These are phyloP conservation scores for Basidiobolus meristosporus DNA, from an alignment of 371 early-diverging fungal species.

Conservation along the genomic window DNA sequence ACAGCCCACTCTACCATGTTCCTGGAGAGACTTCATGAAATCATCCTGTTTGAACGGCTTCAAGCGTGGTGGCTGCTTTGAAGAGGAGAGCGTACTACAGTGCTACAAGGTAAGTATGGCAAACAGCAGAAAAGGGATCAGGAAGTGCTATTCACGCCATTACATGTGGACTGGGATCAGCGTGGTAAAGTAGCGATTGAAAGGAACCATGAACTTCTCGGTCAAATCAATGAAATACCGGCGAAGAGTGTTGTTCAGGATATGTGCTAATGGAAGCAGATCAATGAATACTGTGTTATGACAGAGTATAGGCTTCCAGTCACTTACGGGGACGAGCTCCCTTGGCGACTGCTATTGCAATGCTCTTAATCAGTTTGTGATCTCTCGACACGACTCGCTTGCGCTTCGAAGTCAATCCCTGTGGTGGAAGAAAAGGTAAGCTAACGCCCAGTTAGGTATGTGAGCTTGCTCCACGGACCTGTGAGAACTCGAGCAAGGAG, in stretches of 20 bases:
- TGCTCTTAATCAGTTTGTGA: slow-evolving; percentile 39
- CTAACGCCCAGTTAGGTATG: too few species aligned
- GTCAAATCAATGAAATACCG: slow-evolving; percentile 85
- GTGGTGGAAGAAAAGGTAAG: not conserved
- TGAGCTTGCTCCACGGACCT: too few species aligned
- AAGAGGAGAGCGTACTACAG: not conserved
- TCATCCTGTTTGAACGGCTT: slow-evolving; percentile 26
- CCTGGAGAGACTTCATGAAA: slow-evolving; percentile 25
- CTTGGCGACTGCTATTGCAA: slow-evolving; percentile 42
- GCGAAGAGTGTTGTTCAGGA: slow-evolving; percentile 74
- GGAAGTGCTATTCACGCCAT: not conserved
- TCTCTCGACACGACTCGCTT: slow-evolving; percentile 64
- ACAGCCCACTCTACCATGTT: slow-evolving; percentile 15
- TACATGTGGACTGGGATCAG: slow-evolving; percentile 45
- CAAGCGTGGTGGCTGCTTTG: slow-evolving; percentile 10
- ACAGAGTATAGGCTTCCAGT: not conserved
- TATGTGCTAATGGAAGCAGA: slow-evolving; percentile 13
- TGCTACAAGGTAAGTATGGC: not conserved
- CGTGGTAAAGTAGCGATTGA: slow-evolving; percentile 80
- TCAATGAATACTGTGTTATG: not conserved
- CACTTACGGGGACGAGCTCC: slow-evolving; percentile 33
- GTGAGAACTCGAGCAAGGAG: too few species aligned
- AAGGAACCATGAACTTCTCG: slow-evolving; percentile 82
- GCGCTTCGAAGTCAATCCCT: slow-evolving; percentile 55
- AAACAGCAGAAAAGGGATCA: not conserved